Evolutionary conservation across 2,329 filamentous ascomycete species (phyloP).

Genomic region (Lecanicillium sp.): DNA sequence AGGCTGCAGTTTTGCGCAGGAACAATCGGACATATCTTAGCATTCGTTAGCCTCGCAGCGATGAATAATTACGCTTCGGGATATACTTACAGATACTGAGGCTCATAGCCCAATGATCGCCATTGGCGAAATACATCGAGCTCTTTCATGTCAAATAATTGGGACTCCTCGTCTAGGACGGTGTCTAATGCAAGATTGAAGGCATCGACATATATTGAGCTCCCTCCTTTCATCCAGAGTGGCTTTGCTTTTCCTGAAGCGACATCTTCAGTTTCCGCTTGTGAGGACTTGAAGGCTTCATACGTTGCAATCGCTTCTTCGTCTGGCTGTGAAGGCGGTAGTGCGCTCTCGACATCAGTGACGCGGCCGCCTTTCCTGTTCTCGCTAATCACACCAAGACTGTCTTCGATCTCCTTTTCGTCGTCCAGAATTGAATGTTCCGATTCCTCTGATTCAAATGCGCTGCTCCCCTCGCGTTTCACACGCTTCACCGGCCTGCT

Average conservation of each 20-base stretch:
- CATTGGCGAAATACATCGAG: conserved; percentile 69
- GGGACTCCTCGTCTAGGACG: conserved; percentile 79
- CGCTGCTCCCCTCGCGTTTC: conserved; percentile 18
- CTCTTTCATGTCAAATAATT: conserved; percentile 80
- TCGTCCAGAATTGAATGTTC: conserved; percentile 12
- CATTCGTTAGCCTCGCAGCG: conserved; percentile 8
- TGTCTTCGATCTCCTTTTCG: conserved; percentile 11
- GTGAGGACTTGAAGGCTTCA: conserved; percentile 58
- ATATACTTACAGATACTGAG: conserved; percentile 72
- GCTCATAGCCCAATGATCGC: conserved; percentile 67
- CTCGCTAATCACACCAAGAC: not conserved
- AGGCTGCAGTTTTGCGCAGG: conserved; percentile 80
- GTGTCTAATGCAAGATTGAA: conserved; percentile 90
- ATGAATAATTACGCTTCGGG: not conserved
- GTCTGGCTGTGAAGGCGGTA: conserved; percentile 60
- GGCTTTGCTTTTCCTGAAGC: conserved; percentile 31
- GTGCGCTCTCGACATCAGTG: conserved; percentile 40
- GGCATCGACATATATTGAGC: conserved; percentile 93
- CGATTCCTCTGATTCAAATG: conserved; percentile 16
- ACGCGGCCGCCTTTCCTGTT: conserved; percentile 13
- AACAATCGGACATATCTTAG: conserved; percentile 84
- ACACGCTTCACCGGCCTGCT: conserved; percentile 20
- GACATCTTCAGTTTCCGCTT: conserved; percentile 28
- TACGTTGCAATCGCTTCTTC: conserved; percentile 73
- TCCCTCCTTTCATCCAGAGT: conserved; percentile 65